These are phyloP conservation scores for Gaeumannomyces sp. DNA, from an alignment of 2,329 filamentous ascomycete species.

Conservation along the genomic window DNA sequence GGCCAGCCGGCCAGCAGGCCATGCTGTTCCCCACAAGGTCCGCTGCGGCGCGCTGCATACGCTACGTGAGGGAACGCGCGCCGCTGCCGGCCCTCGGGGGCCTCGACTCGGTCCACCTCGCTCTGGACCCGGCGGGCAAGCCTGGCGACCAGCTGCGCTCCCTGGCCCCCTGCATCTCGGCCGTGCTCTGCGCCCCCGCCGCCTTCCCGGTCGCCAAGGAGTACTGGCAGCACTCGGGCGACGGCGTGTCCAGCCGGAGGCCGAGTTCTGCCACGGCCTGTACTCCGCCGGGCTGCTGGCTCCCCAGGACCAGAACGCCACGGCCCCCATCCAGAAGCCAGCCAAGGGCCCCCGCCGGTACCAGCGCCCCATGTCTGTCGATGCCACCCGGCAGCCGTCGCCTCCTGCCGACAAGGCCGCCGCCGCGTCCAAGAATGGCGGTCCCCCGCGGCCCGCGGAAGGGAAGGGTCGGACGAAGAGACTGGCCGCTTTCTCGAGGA, in stretches of 20 bases:
- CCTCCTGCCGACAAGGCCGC: slow-evolving; percentile 11
- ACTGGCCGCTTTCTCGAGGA: slow-evolving; percentile 83
- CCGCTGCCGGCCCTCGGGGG: slow-evolving; percentile 42
- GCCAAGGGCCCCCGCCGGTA: slow-evolving; percentile 76
- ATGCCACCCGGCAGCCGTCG: slow-evolving; percentile 21
- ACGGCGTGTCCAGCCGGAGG: slow-evolving; percentile 87
- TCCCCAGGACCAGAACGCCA: slow-evolving; percentile 10
- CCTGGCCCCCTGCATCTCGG: slow-evolving; percentile 56
- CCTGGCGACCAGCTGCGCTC: slow-evolving; percentile 45
- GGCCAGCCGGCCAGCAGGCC: slow-evolving; percentile 59
- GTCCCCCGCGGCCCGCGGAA: background rate
- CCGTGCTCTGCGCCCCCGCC: slow-evolving; percentile 64
- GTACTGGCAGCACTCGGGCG: slow-evolving; percentile 96
- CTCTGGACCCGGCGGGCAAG: slow-evolving; percentile 50
- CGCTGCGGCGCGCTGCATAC: slow-evolving; percentile 65
- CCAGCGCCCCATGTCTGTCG: slow-evolving; percentile 49
- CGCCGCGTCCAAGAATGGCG: background rate
- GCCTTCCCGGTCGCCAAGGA: slow-evolving; percentile 73
- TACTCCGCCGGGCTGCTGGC: slow-evolving; percentile 61
- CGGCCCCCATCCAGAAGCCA: slow-evolving; percentile 26
- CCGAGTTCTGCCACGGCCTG: slow-evolving; percentile 78
- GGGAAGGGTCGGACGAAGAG: slow-evolving; percentile 42
- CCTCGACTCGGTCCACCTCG: slow-evolving; percentile 55
- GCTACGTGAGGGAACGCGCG: slow-evolving; percentile 62
- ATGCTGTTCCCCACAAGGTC: slow-evolving; percentile 75